These are phyloP conservation scores for Lactarius akahatsu DNA, from an alignment of 768 basidiomycete genomes.

Conservation along the genomic window DNA sequence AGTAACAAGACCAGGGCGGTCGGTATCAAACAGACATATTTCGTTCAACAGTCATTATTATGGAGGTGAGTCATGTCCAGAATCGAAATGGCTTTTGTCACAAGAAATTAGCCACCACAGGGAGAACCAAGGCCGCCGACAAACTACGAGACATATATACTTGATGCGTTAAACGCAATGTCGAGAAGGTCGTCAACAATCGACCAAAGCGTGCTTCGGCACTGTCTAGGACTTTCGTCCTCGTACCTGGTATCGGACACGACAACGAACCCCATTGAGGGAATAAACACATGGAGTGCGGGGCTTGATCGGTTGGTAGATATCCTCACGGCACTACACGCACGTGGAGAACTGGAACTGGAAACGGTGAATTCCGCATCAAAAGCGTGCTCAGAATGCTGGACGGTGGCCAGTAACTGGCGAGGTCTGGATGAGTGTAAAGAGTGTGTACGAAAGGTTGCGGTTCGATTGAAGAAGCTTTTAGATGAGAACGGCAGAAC, in stretches of 20 bases:
- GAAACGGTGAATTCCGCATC: conserved; percentile 73
- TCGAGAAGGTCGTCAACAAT: conserved; percentile 47
- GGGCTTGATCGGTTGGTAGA: conserved; percentile 73
- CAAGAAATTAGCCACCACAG: conserved; percentile 2
- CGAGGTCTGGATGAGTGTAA: conserved; percentile 62
- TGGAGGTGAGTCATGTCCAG: conserved; percentile 21
- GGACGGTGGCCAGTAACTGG: conserved; percentile 71
- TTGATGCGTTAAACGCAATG: conserved; percentile 53
- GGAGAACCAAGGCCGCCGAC: conserved; percentile 41
- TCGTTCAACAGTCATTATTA: conserved; percentile 1
- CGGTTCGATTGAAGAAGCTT: conserved; percentile 55
- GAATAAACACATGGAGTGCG: conserved; percentile 59
- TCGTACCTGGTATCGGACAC: conserved; percentile 79
- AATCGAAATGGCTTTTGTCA: not conserved
- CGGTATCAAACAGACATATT: not conserved
- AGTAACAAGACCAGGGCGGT: conserved; percentile 4
- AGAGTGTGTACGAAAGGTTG: conserved; percentile 60
- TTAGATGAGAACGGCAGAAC: conserved; percentile 56
- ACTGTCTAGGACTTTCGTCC: conserved; percentile 66
- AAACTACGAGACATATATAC: conserved; percentile 60
- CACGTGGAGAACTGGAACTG: conserved; percentile 64
- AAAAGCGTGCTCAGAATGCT: conserved; percentile 75
- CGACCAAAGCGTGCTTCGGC: conserved; percentile 61
- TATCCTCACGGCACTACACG: conserved; percentile 68
- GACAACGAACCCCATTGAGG: conserved; percentile 57